Evolutionary conservation across 2,329 filamentous ascomycete genomes (phyloP).

Genomic region (Aureobasidium leucospermi): DNA sequence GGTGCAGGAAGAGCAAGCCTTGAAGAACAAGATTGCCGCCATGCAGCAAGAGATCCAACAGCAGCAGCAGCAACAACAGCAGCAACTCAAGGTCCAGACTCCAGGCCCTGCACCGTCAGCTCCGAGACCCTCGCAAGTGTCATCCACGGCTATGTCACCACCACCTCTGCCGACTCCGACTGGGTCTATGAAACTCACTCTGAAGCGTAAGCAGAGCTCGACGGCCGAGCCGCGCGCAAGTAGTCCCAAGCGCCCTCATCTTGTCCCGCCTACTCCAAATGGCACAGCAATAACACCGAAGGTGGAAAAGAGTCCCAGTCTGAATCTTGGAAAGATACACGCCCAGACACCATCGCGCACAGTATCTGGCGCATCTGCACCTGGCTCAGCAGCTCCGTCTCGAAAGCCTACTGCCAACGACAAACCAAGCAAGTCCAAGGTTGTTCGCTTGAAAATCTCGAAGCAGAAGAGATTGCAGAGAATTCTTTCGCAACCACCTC

Average conservation of each 20-base stretch:
- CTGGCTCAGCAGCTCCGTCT: not conserved
- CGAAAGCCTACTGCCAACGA: constrained; percentile 1
- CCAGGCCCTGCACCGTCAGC: not conserved
- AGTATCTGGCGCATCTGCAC: not conserved
- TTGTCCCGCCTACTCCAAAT: constrained; percentile 13
- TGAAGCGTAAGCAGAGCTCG: constrained; percentile 25
- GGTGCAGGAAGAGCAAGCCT: constrained; percentile 7
- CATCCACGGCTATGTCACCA: constrained; percentile 14
- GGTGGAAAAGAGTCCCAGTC: constrained; percentile 9
- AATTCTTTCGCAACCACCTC: constrained; percentile 10
- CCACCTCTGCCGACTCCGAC: constrained; percentile 13
- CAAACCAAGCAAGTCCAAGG: not conserved
- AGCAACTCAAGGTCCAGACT: not conserved
- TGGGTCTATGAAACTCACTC: constrained; percentile 19
- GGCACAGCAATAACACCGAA: constrained; percentile 9
- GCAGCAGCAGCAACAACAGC: not conserved
- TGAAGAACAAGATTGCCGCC: not conserved
- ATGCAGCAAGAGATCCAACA: constrained; percentile 6
- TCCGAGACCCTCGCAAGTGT: constrained; percentile 4
- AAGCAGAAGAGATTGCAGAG: not conserved
- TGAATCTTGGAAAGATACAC: not conserved
- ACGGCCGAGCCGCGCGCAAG: constrained; percentile 18
- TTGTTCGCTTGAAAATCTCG: not conserved
- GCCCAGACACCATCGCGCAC: constrained; percentile 6
- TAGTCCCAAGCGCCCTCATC: constrained; percentile 24